A percentile compares a stretch with the other conserved stretches of the same genome.
phyloP scores from a whole-genome alignment of 1,284 basidiomycete genomes.

The Volvariella surrecta region DNA sequence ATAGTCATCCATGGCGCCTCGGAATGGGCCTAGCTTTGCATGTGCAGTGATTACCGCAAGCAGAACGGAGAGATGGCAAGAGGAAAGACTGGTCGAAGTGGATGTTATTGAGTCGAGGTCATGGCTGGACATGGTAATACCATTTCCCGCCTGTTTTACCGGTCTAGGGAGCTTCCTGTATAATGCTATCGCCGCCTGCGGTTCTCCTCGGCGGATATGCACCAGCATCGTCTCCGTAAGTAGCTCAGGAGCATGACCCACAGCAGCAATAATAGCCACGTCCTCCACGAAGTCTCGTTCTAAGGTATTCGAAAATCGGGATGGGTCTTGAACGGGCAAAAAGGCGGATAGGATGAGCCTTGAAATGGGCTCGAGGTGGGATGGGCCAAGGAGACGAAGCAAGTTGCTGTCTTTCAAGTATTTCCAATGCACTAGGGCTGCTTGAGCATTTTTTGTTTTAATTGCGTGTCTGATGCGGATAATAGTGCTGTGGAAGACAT shows the following conservation, averaged over 20 bases:
- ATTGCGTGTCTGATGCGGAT: slow-evolving; percentile 27
- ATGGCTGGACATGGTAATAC: slow-evolving; percentile 11
- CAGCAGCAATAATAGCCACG: neutral
- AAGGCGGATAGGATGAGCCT: slow-evolving; percentile 24
- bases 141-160: slow-evolving; percentile 15
- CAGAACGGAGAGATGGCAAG: slow-evolving; percentile 32
- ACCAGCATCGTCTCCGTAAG: slow-evolving; percentile 31
- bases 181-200: slow-evolving; percentile 33
- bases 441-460: slow-evolving; percentile 20
- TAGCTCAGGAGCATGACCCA: slow-evolving; percentile 7
- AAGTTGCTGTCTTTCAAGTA: slow-evolving; percentile 33
- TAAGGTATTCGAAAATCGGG: slow-evolving; percentile 1
- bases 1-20: slow-evolving; percentile 37
- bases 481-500: slow-evolving; percentile 26
- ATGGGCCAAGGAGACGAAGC: slow-evolving; percentile 31
- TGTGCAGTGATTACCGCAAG: slow-evolving; percentile 49
- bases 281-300: slow-evolving; percentile 6
- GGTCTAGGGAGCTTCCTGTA: slow-evolving; percentile 32
- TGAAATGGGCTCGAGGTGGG: slow-evolving; percentile 32
- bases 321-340: slow-evolving; percentile 7
- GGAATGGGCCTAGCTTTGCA: slow-evolving; percentile 45
- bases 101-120: slow-evolving; percentile 12
- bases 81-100: slow-evolving; percentile 11
- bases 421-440: slow-evolving; percentile 32
- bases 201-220: slow-evolving; percentile 32